A percentile compares a stretch with the other conserved stretches of the same genome.
phyloP scores from a whole-genome alignment of 768 basidiomycete genomes.

The Lactarius pseudohatsudake region DNA sequence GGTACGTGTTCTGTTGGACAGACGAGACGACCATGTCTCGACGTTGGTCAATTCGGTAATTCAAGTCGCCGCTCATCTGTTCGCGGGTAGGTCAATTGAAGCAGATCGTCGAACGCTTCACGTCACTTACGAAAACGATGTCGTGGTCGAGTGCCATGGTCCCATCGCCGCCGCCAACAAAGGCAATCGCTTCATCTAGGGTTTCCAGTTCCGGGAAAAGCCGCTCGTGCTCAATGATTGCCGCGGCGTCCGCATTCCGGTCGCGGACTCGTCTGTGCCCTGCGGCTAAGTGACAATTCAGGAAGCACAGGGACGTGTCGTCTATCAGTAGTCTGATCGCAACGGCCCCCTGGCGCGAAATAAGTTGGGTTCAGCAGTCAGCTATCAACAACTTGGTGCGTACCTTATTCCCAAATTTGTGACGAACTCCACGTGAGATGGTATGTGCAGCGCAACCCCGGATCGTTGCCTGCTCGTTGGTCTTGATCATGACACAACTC shows the following conservation, averaged over 20 bases:
- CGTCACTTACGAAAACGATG: constrained; percentile 72
- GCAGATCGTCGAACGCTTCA: neutral
- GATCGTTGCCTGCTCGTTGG: constrained; percentile 56
- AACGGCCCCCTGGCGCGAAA: constrained; percentile 69
- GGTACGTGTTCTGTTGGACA: constrained; percentile 64
- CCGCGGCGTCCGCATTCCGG: constrained; percentile 84
- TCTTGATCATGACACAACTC: constrained; percentile 72
- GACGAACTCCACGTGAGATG: constrained; percentile 90
- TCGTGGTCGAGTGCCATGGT: constrained; percentile 94
- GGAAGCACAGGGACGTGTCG: constrained; percentile 90
- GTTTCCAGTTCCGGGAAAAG: constrained; percentile 54
- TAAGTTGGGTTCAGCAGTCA: neutral
- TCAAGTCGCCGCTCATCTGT: constrained; percentile 90
- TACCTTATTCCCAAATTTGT: constrained; percentile 95
- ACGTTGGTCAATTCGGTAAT: constrained; percentile 95
- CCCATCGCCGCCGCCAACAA: constrained; percentile 90
- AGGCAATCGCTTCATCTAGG: constrained; percentile 59
- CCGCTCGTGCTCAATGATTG: constrained; percentile 78
- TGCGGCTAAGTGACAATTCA: constrained; percentile 97
- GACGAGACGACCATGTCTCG: constrained; percentile 77
- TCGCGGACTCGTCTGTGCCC: constrained; percentile 82
- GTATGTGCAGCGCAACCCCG: constrained; percentile 74
- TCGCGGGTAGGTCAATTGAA: neutral
- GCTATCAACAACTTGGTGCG: constrained; percentile 25
- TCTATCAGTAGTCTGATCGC: constrained; percentile 87